Base-by-base conservation (phyloP, 1,139 yeast genomes). In the Hyphopichia buzzinii region DNA sequence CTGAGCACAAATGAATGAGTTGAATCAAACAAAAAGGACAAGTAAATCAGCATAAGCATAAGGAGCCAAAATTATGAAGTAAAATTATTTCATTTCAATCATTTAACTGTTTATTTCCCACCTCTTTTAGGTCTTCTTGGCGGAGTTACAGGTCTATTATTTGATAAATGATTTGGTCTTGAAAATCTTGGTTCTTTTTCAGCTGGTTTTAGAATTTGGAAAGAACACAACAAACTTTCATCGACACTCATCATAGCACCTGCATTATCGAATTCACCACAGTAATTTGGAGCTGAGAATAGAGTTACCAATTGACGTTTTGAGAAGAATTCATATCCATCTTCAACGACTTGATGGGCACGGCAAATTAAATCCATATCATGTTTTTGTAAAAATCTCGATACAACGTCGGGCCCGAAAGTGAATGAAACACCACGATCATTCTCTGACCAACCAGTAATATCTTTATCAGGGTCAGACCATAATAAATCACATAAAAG, bases 181-280 rank as follows among this genome's bases (percentile, higher is more conserved):
- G 74, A 72, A 53, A 64, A 71, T 64, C 85, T 83, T 48, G 85
- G 84, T 47, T 61, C 63, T 77, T 92, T 92, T 62, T 92, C 97
- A 33, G 97, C 97, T 26, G 97, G 98, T 66, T 92, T 92, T 62
- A 92, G 79, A 55, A 92, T 90, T 67, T 92, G 97, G 84, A 92
- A 92, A 13, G 97, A 89, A 72, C 98, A 92, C 54, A 92, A 76
- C 56, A 92, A 77, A 59, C 92, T 83, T 64, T 90, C 97, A 62
- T 92, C 97, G 38, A 92, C 97, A 54, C 95, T 83, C 98, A 92
- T 92, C 96, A 92, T 90, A 26, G 97, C 97, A 52, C 97, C 98
- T 8, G 97, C 97, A 61, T 92, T 92, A 63, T 92, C 97, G 60
- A 92, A 92, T 65, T 92, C 97, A 49, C 97, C 97, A 77, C 97